These are phyloP conservation scores for Ophiostoma montium DNA, from an alignment of 2,329 filamentous ascomycete species.

Conservation along the genomic window DNA sequence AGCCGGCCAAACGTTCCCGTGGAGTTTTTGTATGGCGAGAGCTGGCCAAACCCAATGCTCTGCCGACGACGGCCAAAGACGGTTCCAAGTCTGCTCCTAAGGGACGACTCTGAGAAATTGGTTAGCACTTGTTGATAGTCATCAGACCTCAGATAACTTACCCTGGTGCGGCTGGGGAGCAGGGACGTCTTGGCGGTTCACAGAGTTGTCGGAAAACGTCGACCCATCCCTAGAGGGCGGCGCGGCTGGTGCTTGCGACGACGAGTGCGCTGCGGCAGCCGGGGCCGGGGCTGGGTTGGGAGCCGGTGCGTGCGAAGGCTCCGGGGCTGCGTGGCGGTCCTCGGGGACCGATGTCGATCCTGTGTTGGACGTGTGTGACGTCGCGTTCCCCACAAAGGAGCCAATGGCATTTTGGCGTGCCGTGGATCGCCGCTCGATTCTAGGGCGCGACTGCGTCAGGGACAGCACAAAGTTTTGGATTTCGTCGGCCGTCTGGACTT, in stretches of 20 bases:
- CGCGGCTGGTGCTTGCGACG: neutral
- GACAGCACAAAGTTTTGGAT: constrained; percentile 55
- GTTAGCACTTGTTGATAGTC: too few relatives aligned
- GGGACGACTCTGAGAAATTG: constrained; percentile 19
- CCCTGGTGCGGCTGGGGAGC: constrained; percentile 16
- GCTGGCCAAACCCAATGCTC: constrained; percentile 47
- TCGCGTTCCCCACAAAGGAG: constrained; percentile 15
- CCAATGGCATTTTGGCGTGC: constrained; percentile 24
- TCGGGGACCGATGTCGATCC: neutral
- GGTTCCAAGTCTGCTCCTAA: constrained; percentile 52
- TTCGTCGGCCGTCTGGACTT: constrained; percentile 75
- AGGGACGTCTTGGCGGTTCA: neutral
- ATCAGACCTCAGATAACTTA: too few relatives aligned
- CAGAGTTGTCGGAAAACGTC: neutral
- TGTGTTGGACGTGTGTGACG: neutral
- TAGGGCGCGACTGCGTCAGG: constrained; percentile 29
- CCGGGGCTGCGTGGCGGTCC: neutral
- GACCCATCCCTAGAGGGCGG: neutral
- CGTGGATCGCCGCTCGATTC: constrained; percentile 29
- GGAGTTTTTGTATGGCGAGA: constrained; percentile 38
- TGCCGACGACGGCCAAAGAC: constrained; percentile 53
- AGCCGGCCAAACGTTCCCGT: constrained; percentile 41
- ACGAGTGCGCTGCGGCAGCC: neutral
- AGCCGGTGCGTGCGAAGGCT: neutral
- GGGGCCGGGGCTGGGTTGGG: neutral